Evolutionary conservation across 2,329 filamentous ascomycete genomes (phyloP).

Genomic region (Ophiostoma pallidulum): DNA sequence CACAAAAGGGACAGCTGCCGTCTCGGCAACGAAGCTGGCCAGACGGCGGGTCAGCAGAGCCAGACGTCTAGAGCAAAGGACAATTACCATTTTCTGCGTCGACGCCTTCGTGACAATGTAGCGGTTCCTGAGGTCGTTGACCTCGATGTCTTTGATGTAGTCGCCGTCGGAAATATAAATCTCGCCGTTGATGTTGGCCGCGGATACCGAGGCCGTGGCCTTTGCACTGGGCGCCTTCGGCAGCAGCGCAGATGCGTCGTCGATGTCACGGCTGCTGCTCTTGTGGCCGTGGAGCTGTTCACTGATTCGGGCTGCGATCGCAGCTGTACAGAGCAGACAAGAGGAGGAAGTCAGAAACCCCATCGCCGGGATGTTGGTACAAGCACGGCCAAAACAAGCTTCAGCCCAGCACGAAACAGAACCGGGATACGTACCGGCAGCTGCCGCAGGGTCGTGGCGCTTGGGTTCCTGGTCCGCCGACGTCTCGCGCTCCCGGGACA

Average conservation of each 20-base stretch:
- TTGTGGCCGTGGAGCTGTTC: conserved; percentile 77
- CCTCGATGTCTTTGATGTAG: conserved; percentile 97
- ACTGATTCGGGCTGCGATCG: conserved; percentile 81
- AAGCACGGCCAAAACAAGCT: neutral
- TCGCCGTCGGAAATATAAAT: conserved; percentile 95
- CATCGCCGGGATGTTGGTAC: neutral
- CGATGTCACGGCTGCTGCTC: conserved; percentile 80
- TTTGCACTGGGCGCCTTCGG: conserved; percentile 36
- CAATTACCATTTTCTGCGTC: conserved; percentile 99
- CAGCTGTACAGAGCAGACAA: conserved; percentile 42
- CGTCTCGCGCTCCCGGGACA: conserved; percentile 37
- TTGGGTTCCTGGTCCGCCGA: conserved; percentile 30
- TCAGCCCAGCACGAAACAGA: too few species aligned
- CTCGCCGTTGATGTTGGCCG: conserved; percentile 64
- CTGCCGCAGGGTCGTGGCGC: conserved; percentile 60
- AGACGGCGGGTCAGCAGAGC: conserved; percentile 24
- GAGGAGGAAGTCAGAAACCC: neutral
- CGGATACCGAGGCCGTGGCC: conserved; percentile 28
- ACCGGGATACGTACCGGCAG: conserved; percentile 52
- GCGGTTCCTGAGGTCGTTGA: conserved; percentile 94
- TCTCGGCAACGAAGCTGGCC: conserved; percentile 20
- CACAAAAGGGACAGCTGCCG: neutral
- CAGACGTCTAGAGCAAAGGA: conserved; percentile 46
- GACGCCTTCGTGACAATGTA: conserved; percentile 95
- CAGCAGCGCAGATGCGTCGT: conserved; percentile 71